Percentiles rank a stretch among this genome's conserved stretches.
phyloP scores from a whole-genome alignment of 257 asterid species.

The Penstemon newberryi region DNA sequence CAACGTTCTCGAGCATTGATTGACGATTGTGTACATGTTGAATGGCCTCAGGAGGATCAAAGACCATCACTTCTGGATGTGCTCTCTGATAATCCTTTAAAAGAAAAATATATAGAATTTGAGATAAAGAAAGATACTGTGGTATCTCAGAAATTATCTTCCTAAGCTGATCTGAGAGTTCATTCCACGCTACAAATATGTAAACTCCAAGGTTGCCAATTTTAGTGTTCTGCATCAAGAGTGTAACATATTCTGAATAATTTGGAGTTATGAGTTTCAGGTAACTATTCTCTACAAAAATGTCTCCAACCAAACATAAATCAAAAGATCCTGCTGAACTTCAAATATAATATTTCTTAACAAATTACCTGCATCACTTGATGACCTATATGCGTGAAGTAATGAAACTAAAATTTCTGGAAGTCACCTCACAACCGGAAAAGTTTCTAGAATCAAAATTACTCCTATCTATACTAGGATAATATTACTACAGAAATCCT shows the following conservation, averaged over 20 bases:
- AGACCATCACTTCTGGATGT: constrained; percentile 80
- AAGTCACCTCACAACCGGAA: neutral
- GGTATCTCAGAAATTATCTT: neutral
- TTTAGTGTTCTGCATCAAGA: neutral
- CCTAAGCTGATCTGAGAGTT: constrained; percentile 7
- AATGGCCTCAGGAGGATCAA: constrained; percentile 89
- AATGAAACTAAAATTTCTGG: neutral
- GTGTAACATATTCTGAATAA: neutral
- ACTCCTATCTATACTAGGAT: no score
- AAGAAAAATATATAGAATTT: constrained; percentile 9
- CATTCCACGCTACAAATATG: neutral
- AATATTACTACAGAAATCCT: constrained; percentile 18
- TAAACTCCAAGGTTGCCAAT: neutral
- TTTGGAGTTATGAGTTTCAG: neutral
- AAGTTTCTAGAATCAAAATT: no score
- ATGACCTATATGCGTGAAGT: neutral
- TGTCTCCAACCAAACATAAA: neutral
- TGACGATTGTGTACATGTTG: constrained; percentile 74
- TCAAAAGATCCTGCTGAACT: neutral
- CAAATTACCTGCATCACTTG: constrained; percentile 3
- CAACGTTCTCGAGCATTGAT: constrained; percentile 90
- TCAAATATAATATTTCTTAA: neutral
- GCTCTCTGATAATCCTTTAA: constrained; percentile 69
- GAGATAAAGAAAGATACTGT: neutral
- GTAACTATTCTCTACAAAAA: neutral